Base-by-base conservation (phyloP, 768 basidiomycete species). In the Lanmaoa rubissima region DNA sequence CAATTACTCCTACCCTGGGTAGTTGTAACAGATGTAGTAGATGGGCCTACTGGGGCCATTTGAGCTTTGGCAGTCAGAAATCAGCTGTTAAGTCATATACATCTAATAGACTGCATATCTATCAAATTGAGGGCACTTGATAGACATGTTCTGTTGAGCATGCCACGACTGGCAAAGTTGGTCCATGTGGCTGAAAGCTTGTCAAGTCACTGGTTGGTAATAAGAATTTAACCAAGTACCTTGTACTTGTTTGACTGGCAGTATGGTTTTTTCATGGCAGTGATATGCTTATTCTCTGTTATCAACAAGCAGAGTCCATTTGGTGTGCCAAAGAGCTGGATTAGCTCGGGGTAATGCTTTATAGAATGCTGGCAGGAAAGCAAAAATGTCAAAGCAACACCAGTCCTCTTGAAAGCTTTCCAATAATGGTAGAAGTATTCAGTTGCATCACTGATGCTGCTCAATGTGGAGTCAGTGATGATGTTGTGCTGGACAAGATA, bases 221-320 rank as follows among this genome's bases (percentile, higher is more conserved):
- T 3, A 28, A 28, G 67, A 60, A 76, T 76, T 39, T 75, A 72
- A 2, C 58, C 47, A 1, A 76, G 63, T 0, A 68, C 45, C n/a
- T 61, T 61, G 3, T 52, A 19, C 2, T 35, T 32, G 51, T 62
- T 76, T 0, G 73, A 74, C 0, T 57, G 54, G 1, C 61, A 51
- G 49, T 68, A 76, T 1, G 73, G 75, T 38, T 73, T 42, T 49
- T 76, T 76, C 4, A 77, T 71, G 5, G 70, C 72, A 10, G 65
- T 70, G 47, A 75, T 73, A 38, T 74, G 75, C 24, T 70, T 72
- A 0, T 64, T 65, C 24, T 77, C 74, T 0, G 69, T 76, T 13
- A 75, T 76, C 0, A 69, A 76, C 0, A 67, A 73, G 44, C 74
- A 75, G 2, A 76, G 66, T 0, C 75, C 71, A 46, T 75, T 74